Evolutionary conservation across 306 rosid species (phyloP), one percentile per base, ranked within the genome.

Genomic region (Argentina anserina): DNA sequence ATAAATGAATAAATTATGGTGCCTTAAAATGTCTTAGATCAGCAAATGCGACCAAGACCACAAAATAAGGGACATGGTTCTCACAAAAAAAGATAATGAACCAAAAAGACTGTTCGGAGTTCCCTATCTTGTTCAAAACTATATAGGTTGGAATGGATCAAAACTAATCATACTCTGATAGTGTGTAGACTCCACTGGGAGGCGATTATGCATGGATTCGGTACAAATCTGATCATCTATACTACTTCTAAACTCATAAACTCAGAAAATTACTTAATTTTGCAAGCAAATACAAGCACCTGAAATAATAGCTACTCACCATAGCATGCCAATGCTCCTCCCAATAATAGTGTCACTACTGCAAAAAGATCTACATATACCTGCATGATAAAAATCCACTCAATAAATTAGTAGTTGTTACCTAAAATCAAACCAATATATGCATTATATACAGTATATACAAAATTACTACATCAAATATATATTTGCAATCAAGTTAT

Each of bases 261-360:
- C 49, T 8, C 49, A 62, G 60, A 39, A 73, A 71, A 9, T 52
- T 71, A 18, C 6, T n/a, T 23, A 71, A 56, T 37, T 2, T n/a
- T 26, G 28, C 33, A 73, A 73, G 67, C 61, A 73, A 75, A 68
- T 71, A 79, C 12, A 46, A 41, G 78, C 41, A 58, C 46, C 47
- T 65, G 50, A 86, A 69, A 62, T 50, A 70, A 52, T 25, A 65
- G 72, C 61, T 63, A 52, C 93, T 79, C 74, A 87, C 99, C 99
- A 70, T 94, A 94, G 79, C 89, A 89, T 20, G 95, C 96, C 63
- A 94, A 76, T 45, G 95, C 97, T 78, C 86, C 96, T 64, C 86
- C 97, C 75, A 91, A 78, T 74, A 91, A 31, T 79, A 94, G 93
- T 66, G 79, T 87, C 52, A 69, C 91, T 45, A 81, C 58, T 14